Conservation (phyloP, 306 rosid genomes). For the Casuarina cunninghamiana region DNA sequence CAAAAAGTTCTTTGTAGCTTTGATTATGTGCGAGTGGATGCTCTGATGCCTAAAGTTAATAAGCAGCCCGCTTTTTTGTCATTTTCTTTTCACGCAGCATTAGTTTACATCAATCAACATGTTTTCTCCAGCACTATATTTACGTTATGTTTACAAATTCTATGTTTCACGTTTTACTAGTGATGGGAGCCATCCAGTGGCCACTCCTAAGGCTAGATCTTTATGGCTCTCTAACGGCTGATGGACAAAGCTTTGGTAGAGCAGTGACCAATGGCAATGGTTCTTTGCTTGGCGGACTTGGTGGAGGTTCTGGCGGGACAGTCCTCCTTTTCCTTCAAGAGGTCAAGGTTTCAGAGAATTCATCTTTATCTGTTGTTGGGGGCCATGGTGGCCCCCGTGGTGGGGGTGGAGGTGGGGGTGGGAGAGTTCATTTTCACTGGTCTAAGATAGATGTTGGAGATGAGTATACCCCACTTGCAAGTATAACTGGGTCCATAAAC, state of each 20-base stretch:
- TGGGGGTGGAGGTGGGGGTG: slow-evolving; percentile 99
- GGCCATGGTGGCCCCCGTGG: slow-evolving; percentile 90
- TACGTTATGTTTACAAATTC: slow-evolving; percentile 17
- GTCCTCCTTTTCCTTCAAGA: slow-evolving; percentile 96
- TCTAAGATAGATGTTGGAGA: slow-evolving; percentile 72
- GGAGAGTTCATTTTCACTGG: slow-evolving; percentile 99
- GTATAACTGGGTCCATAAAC: slow-evolving; percentile 68
- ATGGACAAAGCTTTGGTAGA: slow-evolving; percentile 84
- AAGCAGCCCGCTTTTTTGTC: not conserved
- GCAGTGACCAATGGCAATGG: slow-evolving; percentile 47
- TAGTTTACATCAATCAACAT: slow-evolving; percentile 19
- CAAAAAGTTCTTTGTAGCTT: slow-evolving; percentile 15
- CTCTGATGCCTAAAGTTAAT: not conserved
- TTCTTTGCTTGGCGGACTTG: slow-evolving; percentile 82
- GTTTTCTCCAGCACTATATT: slow-evolving; percentile 11
- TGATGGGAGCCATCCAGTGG: slow-evolving; percentile 96
- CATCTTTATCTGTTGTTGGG: slow-evolving; percentile 79
- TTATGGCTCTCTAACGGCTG: slow-evolving; percentile 78
- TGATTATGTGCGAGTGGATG: slow-evolving; percentile 23
- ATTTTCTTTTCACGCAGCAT: slow-evolving; percentile 5
- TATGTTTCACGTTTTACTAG: slow-evolving; percentile 47
- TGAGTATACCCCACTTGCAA: slow-evolving; percentile 87
- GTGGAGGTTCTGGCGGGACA: slow-evolving; percentile 98
- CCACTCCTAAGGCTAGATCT: slow-evolving; percentile 76
- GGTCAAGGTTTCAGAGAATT: slow-evolving; percentile 64